Evolutionary conservation across 2,329 filamentous ascomycete species (phyloP).

Genomic region (Sarocladium kiliense): DNA sequence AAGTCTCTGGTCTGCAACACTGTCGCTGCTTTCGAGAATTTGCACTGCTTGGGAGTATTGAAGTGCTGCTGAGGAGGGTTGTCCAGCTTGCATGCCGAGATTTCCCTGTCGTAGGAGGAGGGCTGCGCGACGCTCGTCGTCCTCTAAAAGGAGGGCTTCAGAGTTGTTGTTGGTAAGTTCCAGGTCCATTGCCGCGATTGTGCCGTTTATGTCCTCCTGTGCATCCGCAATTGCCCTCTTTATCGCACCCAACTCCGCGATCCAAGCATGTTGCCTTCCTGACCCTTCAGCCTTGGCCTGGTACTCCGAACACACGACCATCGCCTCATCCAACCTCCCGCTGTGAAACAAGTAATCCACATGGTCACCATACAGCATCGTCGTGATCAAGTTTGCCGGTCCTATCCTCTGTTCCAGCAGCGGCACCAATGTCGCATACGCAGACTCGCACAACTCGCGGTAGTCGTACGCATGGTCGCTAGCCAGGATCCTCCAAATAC

Average conservation of each 20-base stretch:
- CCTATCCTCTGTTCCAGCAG: slow-evolving; percentile 25
- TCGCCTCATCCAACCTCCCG: slow-evolving; percentile 20
- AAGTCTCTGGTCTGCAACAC: slow-evolving; percentile 25
- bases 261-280: slow-evolving; percentile 23
- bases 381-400: slow-evolving; percentile 26
- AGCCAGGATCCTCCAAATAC: slow-evolving; percentile 25
- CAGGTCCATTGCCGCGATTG: slow-evolving; percentile 14
- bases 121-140: background rate
- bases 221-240: slow-evolving; percentile 14
- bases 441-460: slow-evolving; percentile 24
- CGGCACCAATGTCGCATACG: slow-evolving; percentile 25
- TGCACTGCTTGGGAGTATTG: slow-evolving; percentile 6
- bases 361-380: slow-evolving; percentile 28
- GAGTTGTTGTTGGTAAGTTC: background rate
- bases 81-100: background rate
- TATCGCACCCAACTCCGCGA: slow-evolving; percentile 22
- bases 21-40: background rate
- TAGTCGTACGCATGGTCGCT: slow-evolving; percentile 26
- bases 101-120: background rate
- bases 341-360: slow-evolving; percentile 26
- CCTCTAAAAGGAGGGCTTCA: background rate
- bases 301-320: slow-evolving; percentile 23
- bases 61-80: background rate
- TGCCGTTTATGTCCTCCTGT: slow-evolving; percentile 23
- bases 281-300: slow-evolving; percentile 23